Base-by-base conservation (phyloP, 2,329 filamentous ascomycete species). In the Fusarium fujikuroi region DNA sequence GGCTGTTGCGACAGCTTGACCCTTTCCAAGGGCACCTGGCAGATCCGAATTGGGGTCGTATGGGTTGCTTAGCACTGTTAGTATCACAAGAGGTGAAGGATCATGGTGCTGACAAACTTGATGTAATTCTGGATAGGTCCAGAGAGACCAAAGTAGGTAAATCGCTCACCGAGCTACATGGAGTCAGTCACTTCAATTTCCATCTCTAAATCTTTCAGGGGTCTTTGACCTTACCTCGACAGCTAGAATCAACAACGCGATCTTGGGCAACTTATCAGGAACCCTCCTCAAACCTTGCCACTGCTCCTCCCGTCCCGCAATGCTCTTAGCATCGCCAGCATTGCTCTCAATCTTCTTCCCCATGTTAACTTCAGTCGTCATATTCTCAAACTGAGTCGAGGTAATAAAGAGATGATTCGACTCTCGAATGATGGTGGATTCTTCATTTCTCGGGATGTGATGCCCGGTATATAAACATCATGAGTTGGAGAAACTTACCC, bases 91-190 rank as follows among this genome's bases (percentile, higher is more conserved):
- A 23, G 1, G 1, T 18, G n/a, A 23, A 43, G n/a, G 0, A 5
- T 18, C 4, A 3, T 18, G 42, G 28, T 7, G 5, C 6, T n/a
- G 4, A 25, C 56, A 32, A 25, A 64, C 61, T 64, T 64, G 56
- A 64, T 64, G 44, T 64, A 64, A 28, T 64, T 64, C 23, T 64
- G 61, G 3, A 64, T 64, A 0, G 61, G 61, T 1, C 61, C 61
- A 14, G 61, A 64, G 7, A 64, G 61, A 19, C 61, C 56, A 44
- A 64, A 64, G 37, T 64, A 64, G 23, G 61, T 64, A 52, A 64
- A 64, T 61, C 61, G 44, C 56, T 64, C 61, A 50, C 61, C 61
- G 3, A 64, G 61, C 61, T 64, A 8, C 16, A 43, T 2, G 7
- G 0, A 0, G 14, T 18, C 5, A 37, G 43, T 43, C 8, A 28